Evolutionary conservation across 208 protist genomes (phyloP).

Genomic region (Trypanosomatidae sp.): DNA sequence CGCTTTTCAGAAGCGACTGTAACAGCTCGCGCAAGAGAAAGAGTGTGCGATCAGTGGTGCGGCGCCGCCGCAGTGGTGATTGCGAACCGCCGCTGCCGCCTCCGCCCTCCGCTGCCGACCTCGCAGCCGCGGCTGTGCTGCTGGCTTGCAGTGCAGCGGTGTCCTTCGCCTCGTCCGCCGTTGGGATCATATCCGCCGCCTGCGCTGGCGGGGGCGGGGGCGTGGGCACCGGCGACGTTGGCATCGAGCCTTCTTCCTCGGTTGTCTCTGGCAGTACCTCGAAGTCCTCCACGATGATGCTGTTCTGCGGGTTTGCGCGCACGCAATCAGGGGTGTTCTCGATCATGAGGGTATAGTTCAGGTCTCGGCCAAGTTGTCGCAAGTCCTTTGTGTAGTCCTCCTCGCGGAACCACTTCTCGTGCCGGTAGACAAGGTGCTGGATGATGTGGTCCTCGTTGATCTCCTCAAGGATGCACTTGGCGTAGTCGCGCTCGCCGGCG

Average conservation of each 20-base stretch:
- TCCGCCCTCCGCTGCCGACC: background rate
- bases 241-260: conserved; percentile 16
- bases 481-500: conserved; percentile 87
- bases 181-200: background rate
- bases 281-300: conserved; percentile 89
- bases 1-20: conserved; percentile 52
- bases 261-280: conserved; percentile 46
- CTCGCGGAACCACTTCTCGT: conserved; percentile 73
- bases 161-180: background rate
- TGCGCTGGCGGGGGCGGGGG: conserved; percentile 18
- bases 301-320: conserved; percentile 75
- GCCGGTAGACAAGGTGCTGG: conserved; percentile 78
- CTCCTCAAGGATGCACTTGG: conserved; percentile 84
- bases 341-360: conserved; percentile 85
- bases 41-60: conserved; percentile 72
- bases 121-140: background rate
- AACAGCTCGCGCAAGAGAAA: conserved; percentile 77
- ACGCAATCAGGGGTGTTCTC: conserved; percentile 90
- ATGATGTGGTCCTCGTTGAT: conserved; percentile 88
- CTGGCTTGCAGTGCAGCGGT: background rate
- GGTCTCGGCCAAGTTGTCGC: conserved; percentile 64
- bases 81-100: background rate
- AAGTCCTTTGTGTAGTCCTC: conserved; percentile 89
- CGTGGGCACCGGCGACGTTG: conserved; percentile 12
- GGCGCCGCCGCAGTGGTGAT: conserved; percentile 26